A percentile compares a stretch with the other conserved stretches of the same genome.
These are phyloP conservation scores for Penicillium occitanis DNA, from an alignment of 2,329 filamentous ascomycete species.

Conservation along the genomic window DNA sequence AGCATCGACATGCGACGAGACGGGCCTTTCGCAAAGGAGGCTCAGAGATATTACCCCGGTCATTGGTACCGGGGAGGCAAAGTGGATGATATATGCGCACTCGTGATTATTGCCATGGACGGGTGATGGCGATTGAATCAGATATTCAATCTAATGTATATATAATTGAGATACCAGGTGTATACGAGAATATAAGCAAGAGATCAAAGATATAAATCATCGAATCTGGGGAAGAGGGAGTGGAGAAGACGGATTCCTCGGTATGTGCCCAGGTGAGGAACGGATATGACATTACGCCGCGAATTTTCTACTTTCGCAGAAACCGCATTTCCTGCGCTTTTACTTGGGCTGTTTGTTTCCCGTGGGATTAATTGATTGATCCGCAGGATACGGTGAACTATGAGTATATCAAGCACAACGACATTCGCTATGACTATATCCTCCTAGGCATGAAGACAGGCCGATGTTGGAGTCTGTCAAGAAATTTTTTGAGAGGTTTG, in stretches of 20 bases:
- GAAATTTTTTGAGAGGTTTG: background rate
- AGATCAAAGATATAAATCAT: background rate
- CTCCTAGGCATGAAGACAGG: background rate
- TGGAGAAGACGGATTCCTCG: background rate
- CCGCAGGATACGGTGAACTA: no score
- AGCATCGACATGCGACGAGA: conserved; percentile 79
- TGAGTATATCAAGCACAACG: no score
- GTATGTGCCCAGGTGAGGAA: no score
- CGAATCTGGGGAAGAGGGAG: background rate
- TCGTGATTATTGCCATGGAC: conserved; percentile 73
- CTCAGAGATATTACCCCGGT: conserved; percentile 79
- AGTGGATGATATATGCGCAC: conserved; percentile 89
- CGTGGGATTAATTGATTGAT: no score
- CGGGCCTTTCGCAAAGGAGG: conserved; percentile 92
- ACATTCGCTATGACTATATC: no score
- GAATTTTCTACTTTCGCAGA: no score
- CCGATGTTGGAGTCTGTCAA: conserved; percentile 1
- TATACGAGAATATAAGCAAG: background rate
- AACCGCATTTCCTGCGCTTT: no score
- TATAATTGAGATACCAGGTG: background rate
- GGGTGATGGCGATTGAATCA: conserved; percentile 2
- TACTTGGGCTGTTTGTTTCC: no score
- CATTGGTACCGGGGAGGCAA: conserved; percentile 92
- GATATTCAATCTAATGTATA: background rate
- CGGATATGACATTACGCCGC: no score